Evolutionary conservation across 2,329 filamentous ascomycete species (phyloP), one percentile per base, ranked within the genome.

Genomic region (Pestalotiopsis sp.): DNA sequence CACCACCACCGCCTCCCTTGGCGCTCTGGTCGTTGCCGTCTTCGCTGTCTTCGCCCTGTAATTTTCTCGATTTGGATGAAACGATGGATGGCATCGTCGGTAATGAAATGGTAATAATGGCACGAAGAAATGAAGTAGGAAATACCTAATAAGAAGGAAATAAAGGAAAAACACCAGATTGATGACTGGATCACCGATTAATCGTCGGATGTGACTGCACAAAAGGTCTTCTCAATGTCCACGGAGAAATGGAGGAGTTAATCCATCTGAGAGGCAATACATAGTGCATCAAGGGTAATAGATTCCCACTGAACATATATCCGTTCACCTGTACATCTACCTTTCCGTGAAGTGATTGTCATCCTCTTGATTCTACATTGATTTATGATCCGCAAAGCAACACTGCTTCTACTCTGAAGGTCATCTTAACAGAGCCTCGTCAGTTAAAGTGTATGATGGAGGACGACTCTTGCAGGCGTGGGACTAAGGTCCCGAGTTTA

Each of bases 21-120:
- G 75, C 11, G 80, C 79, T 17, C 72, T 83, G 14, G 72, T 77
- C 56, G 57, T 81, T 25, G 79, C 77, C 23, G 61, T 81, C 59
- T 67, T 77, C 14, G 78, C 78, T 9, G 73, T 80, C 52, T 73
- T 78, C 63, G 76, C 77, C 70, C 71, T 83, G 74, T 83, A 78
- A 79, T 60, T 25, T 66, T n/a, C 23, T 20, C 12, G 27, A 31
- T 45, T 67, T 31, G 49, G 57, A 60, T 41, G 65, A 67, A 59
- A 52, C 65, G 52, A 67, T 67, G 65, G 27, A 60, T 17, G 56
- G 56, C 65, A 49, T 49, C 52, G 52, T 36, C 12, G 20, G 17
- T 67, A 67, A 67, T 67, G 65, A 67, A 38, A 36, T n/a, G 27
- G 63, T 56, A 67, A 60, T 67, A 56, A 13, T 27, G 12, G 45